Percentiles rank a stretch among this genome's conserved stretches.
phyloP scores from a whole-genome alignment of 345 rosid species.

The Rhodamnia argentea region DNA sequence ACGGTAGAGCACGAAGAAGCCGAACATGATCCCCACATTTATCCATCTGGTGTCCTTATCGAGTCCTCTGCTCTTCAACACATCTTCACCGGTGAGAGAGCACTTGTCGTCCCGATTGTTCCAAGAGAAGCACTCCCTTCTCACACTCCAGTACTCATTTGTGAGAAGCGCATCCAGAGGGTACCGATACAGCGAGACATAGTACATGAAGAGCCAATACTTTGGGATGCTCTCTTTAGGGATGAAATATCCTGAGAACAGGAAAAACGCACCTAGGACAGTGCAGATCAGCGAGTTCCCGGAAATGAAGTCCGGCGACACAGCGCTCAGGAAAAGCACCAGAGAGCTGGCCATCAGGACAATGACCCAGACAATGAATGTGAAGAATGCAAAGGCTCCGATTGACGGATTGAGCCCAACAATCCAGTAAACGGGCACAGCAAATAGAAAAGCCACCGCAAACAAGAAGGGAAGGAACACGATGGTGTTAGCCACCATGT shows the following conservation, averaged over 20 bases:
- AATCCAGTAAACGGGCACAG: slow-evolving; percentile 76
- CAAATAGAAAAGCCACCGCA: slow-evolving; percentile 55
- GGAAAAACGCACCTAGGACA: slow-evolving; percentile 73
- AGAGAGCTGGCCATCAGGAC: slow-evolving; percentile 78
- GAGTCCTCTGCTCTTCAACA: slow-evolving; percentile 63
- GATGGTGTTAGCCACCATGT: slow-evolving; percentile 79
- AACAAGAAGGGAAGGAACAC: slow-evolving; percentile 70
- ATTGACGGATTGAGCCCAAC: slow-evolving; percentile 74
- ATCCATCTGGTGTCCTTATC: slow-evolving; percentile 61
- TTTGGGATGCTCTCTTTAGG: slow-evolving; percentile 81
- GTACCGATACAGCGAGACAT: slow-evolving; percentile 69
- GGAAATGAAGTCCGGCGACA: slow-evolving; percentile 74
- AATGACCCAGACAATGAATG: slow-evolving; percentile 67
- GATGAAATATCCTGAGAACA: slow-evolving; percentile 87
- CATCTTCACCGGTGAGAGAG: slow-evolving; percentile 56
- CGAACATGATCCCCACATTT: slow-evolving; percentile 84
- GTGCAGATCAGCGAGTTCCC: slow-evolving; percentile 84
- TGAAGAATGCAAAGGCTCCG: slow-evolving; percentile 53
- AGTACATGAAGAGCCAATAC: slow-evolving; percentile 90
- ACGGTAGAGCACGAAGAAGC: slow-evolving; percentile 70
- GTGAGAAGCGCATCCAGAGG: slow-evolving; percentile 68
- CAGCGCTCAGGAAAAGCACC: slow-evolving; percentile 66
- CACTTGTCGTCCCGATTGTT: slow-evolving; percentile 16
- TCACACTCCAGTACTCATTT: slow-evolving; percentile 74
- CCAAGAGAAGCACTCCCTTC: slow-evolving; percentile 57